These are phyloP conservation scores for Cryptococcus deneoformans DNA, from an alignment of 1,284 basidiomycete species.

Conservation along the genomic window DNA sequence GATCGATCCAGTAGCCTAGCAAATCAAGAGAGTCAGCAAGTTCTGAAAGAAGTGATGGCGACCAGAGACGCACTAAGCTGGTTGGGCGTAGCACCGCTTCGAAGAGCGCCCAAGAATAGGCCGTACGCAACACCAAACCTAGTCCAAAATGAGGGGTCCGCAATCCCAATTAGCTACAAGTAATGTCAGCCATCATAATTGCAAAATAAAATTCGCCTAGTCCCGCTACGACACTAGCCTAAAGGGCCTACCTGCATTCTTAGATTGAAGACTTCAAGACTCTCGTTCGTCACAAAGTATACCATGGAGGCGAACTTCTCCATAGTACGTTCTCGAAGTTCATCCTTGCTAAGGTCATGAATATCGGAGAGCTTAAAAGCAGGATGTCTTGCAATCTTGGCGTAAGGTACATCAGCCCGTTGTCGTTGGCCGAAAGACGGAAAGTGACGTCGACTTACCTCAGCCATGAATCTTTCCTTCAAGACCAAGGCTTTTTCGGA, in stretches of 20 bases:
- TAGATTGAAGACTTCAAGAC: constrained; percentile 53
- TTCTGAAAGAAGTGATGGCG: not conserved
- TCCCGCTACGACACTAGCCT: not conserved
- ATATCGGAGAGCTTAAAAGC: constrained; percentile 57
- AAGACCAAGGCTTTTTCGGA: constrained; percentile 43
- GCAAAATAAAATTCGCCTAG: no score
- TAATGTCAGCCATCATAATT: not conserved
- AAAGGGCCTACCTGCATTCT: constrained; percentile 53
- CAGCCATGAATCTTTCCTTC: constrained; percentile 55
- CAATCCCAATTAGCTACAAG: constrained; percentile 44
- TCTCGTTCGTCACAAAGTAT: constrained; percentile 53
- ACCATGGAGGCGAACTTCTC: constrained; percentile 52
- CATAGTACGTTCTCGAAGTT: constrained; percentile 55
- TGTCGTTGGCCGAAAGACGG: not conserved
- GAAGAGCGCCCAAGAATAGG: constrained; percentile 53
- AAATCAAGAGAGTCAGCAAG: not conserved
- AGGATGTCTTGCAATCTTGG: constrained; percentile 52
- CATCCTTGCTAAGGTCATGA: constrained; percentile 57
- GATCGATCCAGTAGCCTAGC: constrained; percentile 56
- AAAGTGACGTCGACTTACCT: constrained; percentile 34
- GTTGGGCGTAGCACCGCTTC: constrained; percentile 47
- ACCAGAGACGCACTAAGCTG: constrained; percentile 40
- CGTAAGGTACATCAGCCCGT: not conserved
- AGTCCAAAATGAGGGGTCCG: constrained; percentile 58
- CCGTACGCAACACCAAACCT: constrained; percentile 57